Evolutionary conservation across 2,329 filamentous ascomycete genomes (phyloP).

Genomic region (Botrytis squamosa): DNA sequence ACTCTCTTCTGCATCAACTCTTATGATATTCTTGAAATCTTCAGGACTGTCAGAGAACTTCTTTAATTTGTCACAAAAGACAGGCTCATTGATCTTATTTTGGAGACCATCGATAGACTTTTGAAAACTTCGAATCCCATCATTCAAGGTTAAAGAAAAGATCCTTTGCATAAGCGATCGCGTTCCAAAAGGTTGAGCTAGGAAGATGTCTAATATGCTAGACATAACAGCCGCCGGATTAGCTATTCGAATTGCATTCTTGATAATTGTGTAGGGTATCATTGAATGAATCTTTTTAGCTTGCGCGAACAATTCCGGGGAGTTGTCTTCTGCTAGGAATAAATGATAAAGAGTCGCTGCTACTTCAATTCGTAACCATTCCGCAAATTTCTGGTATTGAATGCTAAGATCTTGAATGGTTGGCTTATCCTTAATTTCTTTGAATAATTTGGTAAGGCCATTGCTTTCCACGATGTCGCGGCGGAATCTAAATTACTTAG

Average conservation of each 20-base stretch:
- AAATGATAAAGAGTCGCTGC: constrained; percentile 96
- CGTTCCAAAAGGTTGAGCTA: constrained; percentile 90
- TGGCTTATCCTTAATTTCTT: constrained; percentile 87
- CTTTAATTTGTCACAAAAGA: constrained; percentile 78
- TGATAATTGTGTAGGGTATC: constrained; percentile 87
- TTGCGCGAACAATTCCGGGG: constrained; percentile 91
- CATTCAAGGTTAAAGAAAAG: constrained; percentile 85
- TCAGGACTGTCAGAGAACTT: constrained; percentile 76
- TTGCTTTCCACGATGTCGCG: constrained; percentile 69
- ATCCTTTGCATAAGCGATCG: constrained; percentile 91
- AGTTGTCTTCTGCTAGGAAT: constrained; percentile 97
- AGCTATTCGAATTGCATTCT: constrained; percentile 94
- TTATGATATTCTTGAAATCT: constrained; percentile 68
- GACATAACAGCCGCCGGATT: constrained; percentile 98
- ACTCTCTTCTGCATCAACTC: constrained; percentile 70
- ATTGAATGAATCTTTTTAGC: constrained; percentile 91
- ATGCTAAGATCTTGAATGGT: constrained; percentile 85
- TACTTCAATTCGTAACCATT: constrained; percentile 96
- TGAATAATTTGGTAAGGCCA: constrained; percentile 87
- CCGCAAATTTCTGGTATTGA: constrained; percentile 96
- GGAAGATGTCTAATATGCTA: constrained; percentile 89
- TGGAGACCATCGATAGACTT: constrained; percentile 78
- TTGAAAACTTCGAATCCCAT: constrained; percentile 85
- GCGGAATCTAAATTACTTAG: constrained; percentile 52
- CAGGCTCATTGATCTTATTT: constrained; percentile 75